Conservation (phyloP, 257 asterid species). For the Salvia miltiorrhiza region DNA sequence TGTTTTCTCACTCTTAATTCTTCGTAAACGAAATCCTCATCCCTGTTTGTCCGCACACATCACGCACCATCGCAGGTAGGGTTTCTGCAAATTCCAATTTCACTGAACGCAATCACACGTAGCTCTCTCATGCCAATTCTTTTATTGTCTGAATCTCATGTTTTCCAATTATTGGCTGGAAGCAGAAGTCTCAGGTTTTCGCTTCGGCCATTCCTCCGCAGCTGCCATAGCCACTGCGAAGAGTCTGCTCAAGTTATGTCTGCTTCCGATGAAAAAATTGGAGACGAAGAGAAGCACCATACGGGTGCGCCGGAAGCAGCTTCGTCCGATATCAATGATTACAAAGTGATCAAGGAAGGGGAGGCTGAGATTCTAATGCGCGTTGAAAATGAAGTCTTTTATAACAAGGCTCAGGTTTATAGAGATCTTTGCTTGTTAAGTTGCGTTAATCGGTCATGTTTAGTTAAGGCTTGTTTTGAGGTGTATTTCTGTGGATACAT, state of each 20-base stretch:
- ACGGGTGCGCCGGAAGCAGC: conserved; percentile 16
- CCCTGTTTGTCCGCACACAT: not conserved
- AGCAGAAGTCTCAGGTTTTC: not conserved
- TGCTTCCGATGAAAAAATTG: conserved; percentile 31
- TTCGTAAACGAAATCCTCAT: not conserved
- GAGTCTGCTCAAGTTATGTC: conserved; percentile 32
- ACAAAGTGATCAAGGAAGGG: conserved; percentile 73
- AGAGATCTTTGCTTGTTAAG: not conserved
- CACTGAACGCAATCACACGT: no score
- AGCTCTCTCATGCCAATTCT: no score
- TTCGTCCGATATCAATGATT: conserved; percentile 64
- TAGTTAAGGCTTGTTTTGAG: not conserved
- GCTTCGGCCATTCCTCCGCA: not conserved
- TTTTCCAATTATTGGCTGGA: not conserved
- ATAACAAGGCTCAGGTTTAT: conserved; percentile 83
- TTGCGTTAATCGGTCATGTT: not conserved
- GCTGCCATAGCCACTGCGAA: conserved; percentile 2
- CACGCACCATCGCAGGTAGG: not conserved
- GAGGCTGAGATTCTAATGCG: conserved; percentile 97
- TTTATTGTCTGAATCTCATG: not conserved
- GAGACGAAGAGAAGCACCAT: conserved; percentile 37
- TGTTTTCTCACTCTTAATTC: not conserved
- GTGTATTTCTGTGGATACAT: not conserved
- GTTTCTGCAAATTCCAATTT: not conserved
- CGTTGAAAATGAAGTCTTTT: conserved; percentile 82